These are phyloP conservation scores for Zygosaccharomyces rouxii DNA, from an alignment of 805 yeast genomes.

Conservation along the genomic window DNA sequence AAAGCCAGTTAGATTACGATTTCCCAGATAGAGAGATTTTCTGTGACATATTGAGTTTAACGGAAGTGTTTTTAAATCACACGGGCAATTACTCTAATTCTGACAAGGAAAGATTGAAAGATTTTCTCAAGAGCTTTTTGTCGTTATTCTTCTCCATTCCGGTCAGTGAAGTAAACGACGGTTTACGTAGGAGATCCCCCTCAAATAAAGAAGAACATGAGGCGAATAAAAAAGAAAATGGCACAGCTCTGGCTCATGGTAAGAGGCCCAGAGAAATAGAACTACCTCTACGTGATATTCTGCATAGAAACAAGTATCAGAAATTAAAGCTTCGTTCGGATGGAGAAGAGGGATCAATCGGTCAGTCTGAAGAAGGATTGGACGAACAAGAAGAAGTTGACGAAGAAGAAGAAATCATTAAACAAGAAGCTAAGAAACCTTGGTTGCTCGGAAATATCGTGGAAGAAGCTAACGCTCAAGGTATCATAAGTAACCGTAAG, in stretches of 20 bases:
- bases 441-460: slow-evolving; percentile 35
- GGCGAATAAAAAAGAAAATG: slow-evolving; percentile 19
- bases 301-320: slow-evolving; percentile 40
- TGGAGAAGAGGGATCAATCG: slow-evolving; percentile 16
- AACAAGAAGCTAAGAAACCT: slow-evolving; percentile 32
- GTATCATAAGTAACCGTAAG: slow-evolving; percentile 40
- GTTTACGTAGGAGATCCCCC: slow-evolving; percentile 23
- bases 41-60: slow-evolving; percentile 65
- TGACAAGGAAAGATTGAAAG: slow-evolving; percentile 73
- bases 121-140: slow-evolving; percentile 65
- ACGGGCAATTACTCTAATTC: slow-evolving; percentile 70
- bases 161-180: slow-evolving; percentile 43
- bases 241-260: slow-evolving; percentile 17
- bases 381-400: slow-evolving; percentile 33
- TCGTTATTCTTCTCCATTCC: slow-evolving; percentile 66
- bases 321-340: slow-evolving; percentile 20
- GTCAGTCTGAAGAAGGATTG: slow-evolving; percentile 15
- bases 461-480: slow-evolving; percentile 31
- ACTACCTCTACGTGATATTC: slow-evolving; percentile 23
- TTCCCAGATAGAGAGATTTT: slow-evolving; percentile 66
- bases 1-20: slow-evolving; percentile 59
- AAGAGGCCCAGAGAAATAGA: slow-evolving; percentile 34
- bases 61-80: slow-evolving; percentile 61
- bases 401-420: slow-evolving; percentile 30
- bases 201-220: slow-evolving; percentile 12